Conservation (phyloP, 306 rosid genomes). For the Dryas drummondii region DNA sequence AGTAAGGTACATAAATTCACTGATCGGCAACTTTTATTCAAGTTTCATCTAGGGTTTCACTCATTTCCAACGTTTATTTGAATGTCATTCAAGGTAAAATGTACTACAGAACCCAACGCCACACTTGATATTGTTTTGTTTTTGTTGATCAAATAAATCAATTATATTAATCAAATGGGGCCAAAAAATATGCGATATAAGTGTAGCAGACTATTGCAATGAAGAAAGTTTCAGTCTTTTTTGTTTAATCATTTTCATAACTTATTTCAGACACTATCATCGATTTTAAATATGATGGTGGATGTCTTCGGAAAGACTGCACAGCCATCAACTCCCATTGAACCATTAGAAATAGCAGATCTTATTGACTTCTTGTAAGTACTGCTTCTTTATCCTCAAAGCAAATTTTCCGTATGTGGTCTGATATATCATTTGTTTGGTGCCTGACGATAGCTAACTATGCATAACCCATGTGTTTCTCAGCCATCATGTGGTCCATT, state of each 20-base stretch:
- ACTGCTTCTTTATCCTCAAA: conserved; percentile 3
- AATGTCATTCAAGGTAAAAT: background rate
- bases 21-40: conserved; percentile 15
- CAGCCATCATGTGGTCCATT: conserved; percentile 90
- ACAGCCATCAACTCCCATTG: conserved; percentile 54
- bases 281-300: conserved; percentile 61
- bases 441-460: conserved; percentile 14
- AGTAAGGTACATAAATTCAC: conserved; percentile 58
- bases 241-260: conserved; percentile 25
- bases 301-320: conserved; percentile 92
- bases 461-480: conserved; percentile 20
- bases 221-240: conserved; percentile 13
- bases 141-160: background rate
- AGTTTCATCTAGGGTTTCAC: background rate
- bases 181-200: too few relatives aligned
- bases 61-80: background rate
- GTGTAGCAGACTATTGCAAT: background rate
- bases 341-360: conserved; percentile 78
- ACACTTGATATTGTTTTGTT: background rate
- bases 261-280: conserved; percentile 63
- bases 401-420: background rate
- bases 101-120: background rate
- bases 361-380: conserved; percentile 91
- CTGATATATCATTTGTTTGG: conserved; percentile 12
- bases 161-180: too few relatives aligned